Conservation (phyloP, 768 basidiomycete genomes). For the Phanerodontia chrysosporium region DNA sequence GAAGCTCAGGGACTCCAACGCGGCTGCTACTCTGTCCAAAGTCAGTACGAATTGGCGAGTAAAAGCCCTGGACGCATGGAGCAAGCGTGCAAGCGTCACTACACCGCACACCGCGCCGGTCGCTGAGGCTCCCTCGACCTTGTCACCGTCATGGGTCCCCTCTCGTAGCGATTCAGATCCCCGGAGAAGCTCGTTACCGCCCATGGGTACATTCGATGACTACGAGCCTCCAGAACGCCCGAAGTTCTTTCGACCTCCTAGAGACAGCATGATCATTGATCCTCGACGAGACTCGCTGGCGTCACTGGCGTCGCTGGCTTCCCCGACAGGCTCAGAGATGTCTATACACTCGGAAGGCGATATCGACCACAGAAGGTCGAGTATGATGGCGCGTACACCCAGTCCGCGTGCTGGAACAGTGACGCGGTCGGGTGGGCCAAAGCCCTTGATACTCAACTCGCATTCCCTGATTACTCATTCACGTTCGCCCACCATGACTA, state of each 20-base stretch:
- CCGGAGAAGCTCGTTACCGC: conserved; percentile 40
- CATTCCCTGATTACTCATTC: conserved; percentile 21
- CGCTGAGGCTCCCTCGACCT: not conserved
- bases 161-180: conserved; percentile 11
- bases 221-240: conserved; percentile 59
- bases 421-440: conserved; percentile 37
- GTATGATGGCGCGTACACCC: conserved; percentile 17
- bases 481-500: conserved; percentile 18
- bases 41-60: conserved; percentile 75
- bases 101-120: conserved; percentile 10
- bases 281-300: conserved; percentile 23
- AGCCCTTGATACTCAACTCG: conserved; percentile 63
- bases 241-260: conserved; percentile 50
- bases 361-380: not conserved
- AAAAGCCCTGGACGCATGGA: conserved; percentile 44
- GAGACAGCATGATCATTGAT: conserved; percentile 48
- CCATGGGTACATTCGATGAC: conserved; percentile 28
- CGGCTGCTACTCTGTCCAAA: conserved; percentile 66
- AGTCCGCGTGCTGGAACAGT: conserved; percentile 25
- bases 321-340: conserved; percentile 15
- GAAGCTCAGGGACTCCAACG: conserved; percentile 69
- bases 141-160: conserved; percentile 10
- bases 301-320: conserved; percentile 5
- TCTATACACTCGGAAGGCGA: conserved; percentile 6
- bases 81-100: conserved; percentile 16